A percentile compares a stretch with the other conserved stretches of the same genome.
Conservation (phyloP, 257 asterid species). For the Solanum sejunctum region DNA sequence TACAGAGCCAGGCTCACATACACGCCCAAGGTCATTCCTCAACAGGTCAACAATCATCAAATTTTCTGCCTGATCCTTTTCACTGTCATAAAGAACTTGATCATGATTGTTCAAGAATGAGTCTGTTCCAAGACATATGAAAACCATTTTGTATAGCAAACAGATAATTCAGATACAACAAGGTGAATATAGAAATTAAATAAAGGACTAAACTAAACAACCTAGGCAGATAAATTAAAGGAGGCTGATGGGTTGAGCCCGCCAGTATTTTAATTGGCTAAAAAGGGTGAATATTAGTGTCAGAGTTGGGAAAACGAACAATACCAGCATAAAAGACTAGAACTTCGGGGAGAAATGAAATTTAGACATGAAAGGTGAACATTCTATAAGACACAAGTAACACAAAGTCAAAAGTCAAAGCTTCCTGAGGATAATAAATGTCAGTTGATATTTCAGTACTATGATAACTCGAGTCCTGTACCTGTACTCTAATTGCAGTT, state of each 20-base stretch:
- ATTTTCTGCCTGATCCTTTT: constrained; percentile 98
- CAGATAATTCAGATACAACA: background rate
- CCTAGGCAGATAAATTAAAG: background rate
- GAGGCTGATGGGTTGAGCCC: background rate
- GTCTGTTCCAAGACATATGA: background rate
- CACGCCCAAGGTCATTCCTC: constrained; percentile 95
- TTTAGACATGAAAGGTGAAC: background rate
- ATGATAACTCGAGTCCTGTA: background rate
- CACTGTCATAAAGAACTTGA: constrained; percentile 32
- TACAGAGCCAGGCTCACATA: constrained; percentile 91
- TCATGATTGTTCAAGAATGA: background rate
- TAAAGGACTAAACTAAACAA: background rate
- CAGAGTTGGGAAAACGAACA: background rate
- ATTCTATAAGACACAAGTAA: background rate
- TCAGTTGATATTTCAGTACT: background rate
- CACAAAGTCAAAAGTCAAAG: background rate
- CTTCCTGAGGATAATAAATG: background rate
- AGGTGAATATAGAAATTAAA: background rate
- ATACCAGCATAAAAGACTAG: background rate
- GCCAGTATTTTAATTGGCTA: background rate
- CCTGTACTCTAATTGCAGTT: constrained; percentile 75
- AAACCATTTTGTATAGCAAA: background rate
- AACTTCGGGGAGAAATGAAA: background rate
- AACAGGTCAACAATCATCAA: constrained; percentile 94
- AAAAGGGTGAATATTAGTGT: background rate